Base-by-base conservation (phyloP, 2,329 filamentous ascomycete genomes). In the Dryadomyces sulphureus region DNA sequence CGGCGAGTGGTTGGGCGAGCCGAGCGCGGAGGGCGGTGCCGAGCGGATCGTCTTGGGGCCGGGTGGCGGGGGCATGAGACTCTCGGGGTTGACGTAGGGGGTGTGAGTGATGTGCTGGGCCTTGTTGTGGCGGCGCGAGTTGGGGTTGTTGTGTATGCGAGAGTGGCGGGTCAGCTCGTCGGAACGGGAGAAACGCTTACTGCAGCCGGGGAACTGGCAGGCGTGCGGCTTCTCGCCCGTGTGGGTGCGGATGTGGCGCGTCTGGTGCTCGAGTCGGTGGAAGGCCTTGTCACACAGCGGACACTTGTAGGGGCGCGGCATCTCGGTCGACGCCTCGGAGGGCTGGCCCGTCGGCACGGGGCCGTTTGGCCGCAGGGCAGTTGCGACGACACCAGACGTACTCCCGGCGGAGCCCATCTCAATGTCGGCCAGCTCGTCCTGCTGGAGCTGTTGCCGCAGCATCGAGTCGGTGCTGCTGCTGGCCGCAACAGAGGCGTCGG, bases 201-300 rank as follows among this genome's bases (percentile, higher is more conserved):
- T 90, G 77, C 90, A 96, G 56, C 89, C 88, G 4, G 87, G 88
- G 59, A 90, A 95, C 62, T 86, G 81, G 76, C 90, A 98, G 51
- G 85, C 89, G 59, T 96, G 92, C 41, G 90, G 90, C 73, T 96
- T 98, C 71, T 98, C 90, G 48, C 54, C 54, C 22, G 54, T 55
- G 50, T 55, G 90, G 7, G 92, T 96, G 57, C 90, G 81, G 60
- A 96, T 96, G 65, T 98, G 90, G 57, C 74, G 68, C 20, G 76
- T 80, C 72, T 95, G 90, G 64, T 96, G 90, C 70, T 96, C 90
- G 38, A 98, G 75, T 52, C 92, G 87, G 72, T 96, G 92, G 68
- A 98, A 98, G 50, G 92, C 90, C 74, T 95, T 94, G 59, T 95
- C 90, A 70, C 92, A 98, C 52, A 98, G 77, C 50, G 90, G 89